Conservation (phyloP, 768 basidiomycete genomes). For the Rickenella mellea region DNA sequence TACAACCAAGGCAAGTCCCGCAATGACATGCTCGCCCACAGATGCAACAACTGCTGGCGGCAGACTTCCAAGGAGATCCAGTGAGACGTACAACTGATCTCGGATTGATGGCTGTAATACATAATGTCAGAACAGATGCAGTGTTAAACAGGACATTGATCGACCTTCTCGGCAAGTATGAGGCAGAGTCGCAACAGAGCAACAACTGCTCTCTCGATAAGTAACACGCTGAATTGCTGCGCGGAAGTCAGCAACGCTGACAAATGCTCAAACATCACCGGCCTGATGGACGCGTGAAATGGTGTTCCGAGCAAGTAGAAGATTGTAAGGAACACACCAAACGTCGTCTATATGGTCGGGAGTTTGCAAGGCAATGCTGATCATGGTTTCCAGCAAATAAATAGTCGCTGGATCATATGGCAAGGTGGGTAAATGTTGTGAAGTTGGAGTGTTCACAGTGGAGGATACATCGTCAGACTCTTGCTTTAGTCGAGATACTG, state of each 20-base stretch:
- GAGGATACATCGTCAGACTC: constrained; percentile 50
- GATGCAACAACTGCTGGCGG: constrained; percentile 68
- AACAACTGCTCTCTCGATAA: constrained; percentile 91
- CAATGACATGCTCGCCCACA: constrained; percentile 85
- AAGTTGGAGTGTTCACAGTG: constrained; percentile 18
- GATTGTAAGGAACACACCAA: constrained; percentile 47
- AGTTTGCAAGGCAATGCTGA: constrained; percentile 75
- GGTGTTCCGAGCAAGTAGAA: not conserved
- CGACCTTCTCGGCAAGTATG: constrained; percentile 71
- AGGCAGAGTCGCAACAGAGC: constrained; percentile 78
- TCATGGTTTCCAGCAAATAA: constrained; percentile 91
- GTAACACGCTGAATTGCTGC: constrained; percentile 74
- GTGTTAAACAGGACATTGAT: constrained; percentile 9
- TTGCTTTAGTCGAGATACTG: constrained; percentile 67
- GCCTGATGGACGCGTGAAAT: constrained; percentile 44
- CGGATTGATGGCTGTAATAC: constrained; percentile 60
- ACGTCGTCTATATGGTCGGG: constrained; percentile 76
- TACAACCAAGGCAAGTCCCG: constrained; percentile 74
- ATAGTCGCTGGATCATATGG: constrained; percentile 95
- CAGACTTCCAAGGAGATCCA: constrained; percentile 80
- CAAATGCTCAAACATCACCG: constrained; percentile 88
- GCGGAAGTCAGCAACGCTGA: constrained; percentile 71
- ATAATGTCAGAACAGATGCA: not conserved
- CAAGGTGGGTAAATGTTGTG: constrained; percentile 38
- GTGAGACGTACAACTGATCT: constrained; percentile 90